These are phyloP conservation scores for Ceriops tagal DNA, from an alignment of 345 rosid species.

Conservation along the genomic window DNA sequence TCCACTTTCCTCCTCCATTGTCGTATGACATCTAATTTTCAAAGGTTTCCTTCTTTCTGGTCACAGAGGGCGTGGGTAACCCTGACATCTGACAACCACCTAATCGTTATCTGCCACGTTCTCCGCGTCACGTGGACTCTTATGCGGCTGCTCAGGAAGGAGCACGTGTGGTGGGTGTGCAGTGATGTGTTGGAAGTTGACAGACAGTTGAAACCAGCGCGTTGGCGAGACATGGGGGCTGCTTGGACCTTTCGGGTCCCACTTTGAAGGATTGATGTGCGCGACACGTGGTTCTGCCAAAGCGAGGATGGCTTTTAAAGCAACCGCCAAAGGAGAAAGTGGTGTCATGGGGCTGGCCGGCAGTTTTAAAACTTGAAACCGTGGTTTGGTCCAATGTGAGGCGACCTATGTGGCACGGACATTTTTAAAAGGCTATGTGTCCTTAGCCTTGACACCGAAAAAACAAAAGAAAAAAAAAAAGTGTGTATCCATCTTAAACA, in stretches of 20 bases:
- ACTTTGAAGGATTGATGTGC: no score
- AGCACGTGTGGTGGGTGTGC: background rate
- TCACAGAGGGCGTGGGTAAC: background rate
- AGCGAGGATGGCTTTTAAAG: slow-evolving; percentile 2
- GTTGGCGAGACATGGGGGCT: slow-evolving; percentile 11
- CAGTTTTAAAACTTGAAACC: background rate
- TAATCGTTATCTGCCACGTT: slow-evolving; percentile 15
- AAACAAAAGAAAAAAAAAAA: no score
- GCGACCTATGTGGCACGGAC: no score
- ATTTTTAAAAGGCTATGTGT: no score
- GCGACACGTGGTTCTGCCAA: background rate
- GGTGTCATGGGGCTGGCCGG: background rate
- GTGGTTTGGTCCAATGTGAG: background rate
- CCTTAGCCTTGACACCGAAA: no score
- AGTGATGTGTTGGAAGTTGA: slow-evolving; percentile 30
- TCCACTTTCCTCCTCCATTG: slow-evolving; percentile 20
- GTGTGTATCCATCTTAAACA: no score
- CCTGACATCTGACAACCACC: slow-evolving; percentile 17
- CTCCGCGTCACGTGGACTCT: slow-evolving; percentile 18
- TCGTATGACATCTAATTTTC: background rate
- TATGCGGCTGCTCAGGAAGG: slow-evolving; percentile 8
- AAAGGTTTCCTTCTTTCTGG: background rate
- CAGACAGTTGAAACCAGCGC: slow-evolving; percentile 30
- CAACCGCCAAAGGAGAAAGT: background rate
- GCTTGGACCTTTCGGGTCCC: no score